These are phyloP conservation scores for Solanum bulbocastanum DNA, from an alignment of 257 asterid genomes.

Conservation along the genomic window DNA sequence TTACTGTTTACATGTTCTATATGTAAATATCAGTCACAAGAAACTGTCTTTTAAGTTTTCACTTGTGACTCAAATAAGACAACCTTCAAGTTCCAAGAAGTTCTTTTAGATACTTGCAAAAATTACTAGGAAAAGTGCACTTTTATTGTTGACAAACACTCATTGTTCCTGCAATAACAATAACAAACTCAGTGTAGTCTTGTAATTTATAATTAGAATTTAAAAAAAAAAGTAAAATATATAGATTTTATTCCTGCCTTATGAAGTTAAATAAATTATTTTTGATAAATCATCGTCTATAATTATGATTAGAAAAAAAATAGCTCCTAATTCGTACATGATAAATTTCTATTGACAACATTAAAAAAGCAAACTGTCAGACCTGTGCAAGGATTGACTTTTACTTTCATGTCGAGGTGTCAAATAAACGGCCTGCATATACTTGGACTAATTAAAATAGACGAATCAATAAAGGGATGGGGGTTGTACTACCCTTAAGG, in stretches of 20 bases:
- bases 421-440: neutral
- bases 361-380: neutral
- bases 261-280: no score
- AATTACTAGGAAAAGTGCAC: slow-evolving; percentile 69
- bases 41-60: neutral
- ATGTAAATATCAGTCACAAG: neutral
- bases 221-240: no score
- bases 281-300: no score
- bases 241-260: accelerated
- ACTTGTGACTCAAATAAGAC: slow-evolving; percentile 11
- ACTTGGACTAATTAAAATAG: neutral
- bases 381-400: neutral
- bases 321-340: no score
- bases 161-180: slow-evolving; percentile 7
- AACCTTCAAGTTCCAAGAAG: slow-evolving; percentile 8
- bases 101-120: slow-evolving; percentile 42
- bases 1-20: slow-evolving; percentile 41
- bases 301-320: no score
- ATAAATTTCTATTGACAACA: neutral
- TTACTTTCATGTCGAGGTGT: neutral
- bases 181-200: accelerated
- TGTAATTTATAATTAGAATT: no score
- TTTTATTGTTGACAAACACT: neutral
- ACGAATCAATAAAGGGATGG: neutral
- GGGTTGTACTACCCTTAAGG: no score